These are phyloP conservation scores for Fibroporia radiculosa DNA, from an alignment of 768 basidiomycete genomes.

Conservation along the genomic window DNA sequence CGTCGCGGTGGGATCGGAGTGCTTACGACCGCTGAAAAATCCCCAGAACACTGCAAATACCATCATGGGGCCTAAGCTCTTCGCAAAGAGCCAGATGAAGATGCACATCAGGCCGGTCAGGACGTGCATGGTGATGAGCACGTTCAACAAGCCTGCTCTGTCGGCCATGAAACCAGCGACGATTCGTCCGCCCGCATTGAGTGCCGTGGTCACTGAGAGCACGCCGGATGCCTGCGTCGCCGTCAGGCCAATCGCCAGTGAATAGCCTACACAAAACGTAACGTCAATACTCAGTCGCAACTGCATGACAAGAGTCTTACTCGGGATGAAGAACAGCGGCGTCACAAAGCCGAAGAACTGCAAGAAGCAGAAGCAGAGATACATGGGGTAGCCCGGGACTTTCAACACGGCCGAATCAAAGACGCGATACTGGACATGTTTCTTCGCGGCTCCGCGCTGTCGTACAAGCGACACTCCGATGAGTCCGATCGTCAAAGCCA, in stretches of 20 bases:
- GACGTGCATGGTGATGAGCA: background rate
- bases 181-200: conserved; percentile 2
- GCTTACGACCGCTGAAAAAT: conserved; percentile 3
- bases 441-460: background rate
- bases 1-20: background rate
- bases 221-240: background rate
- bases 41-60: conserved; percentile 2
- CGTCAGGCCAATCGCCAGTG: background rate
- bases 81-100: conserved; percentile 1
- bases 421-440: conserved; percentile 2
- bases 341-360: conserved; percentile 4
- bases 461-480: background rate
- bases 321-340: conserved; percentile 1
- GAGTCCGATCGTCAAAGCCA: background rate
- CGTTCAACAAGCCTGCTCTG: background rate
- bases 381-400: background rate
- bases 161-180: conserved; percentile 1
- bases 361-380: conserved; percentile 3
- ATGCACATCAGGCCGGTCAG: conserved; percentile 1
- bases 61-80: conserved; percentile 2
- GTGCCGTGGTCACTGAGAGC: background rate
- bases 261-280: background rate
- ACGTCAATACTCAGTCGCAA: background rate
- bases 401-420: background rate
- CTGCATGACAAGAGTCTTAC: background rate